Evolutionary conservation across 768 basidiomycete species (phyloP).

Genomic region (Tulasnella sp.): DNA sequence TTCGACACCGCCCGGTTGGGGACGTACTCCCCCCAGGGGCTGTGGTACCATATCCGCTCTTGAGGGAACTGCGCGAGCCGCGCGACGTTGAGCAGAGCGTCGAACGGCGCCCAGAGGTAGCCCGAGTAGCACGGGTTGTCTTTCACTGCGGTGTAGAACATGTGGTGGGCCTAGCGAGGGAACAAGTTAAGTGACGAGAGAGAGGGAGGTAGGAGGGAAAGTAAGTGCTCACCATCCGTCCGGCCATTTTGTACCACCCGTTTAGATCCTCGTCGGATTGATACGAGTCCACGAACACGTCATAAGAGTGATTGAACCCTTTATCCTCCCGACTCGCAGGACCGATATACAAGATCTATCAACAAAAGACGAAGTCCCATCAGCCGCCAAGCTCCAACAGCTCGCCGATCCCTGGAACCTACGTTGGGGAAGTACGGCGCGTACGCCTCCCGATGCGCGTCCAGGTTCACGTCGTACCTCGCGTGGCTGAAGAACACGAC

Average conservation of each 20-base stretch:
- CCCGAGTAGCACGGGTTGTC: conserved; percentile 38
- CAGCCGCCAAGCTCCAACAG: neutral
- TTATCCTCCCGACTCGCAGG: conserved; percentile 36
- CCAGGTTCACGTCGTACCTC: conserved; percentile 36
- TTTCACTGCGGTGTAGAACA: conserved; percentile 37
- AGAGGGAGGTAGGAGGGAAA: neutral
- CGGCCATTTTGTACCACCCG: conserved; percentile 24
- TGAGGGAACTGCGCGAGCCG: conserved; percentile 38
- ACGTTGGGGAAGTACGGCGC: conserved; percentile 40
- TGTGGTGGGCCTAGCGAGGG: conserved; percentile 38
- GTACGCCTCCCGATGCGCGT: conserved; percentile 37
- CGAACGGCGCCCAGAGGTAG: conserved; percentile 43
- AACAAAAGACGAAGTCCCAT: neutral
- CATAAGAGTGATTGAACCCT: conserved; percentile 39
- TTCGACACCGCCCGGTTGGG: conserved; percentile 1
- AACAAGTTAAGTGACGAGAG: neutral
- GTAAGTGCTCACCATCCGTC: conserved; percentile 34
- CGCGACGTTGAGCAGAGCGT: conserved; percentile 39
- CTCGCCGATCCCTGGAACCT: conserved; percentile 14
- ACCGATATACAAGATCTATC: conserved; percentile 40
- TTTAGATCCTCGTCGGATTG: conserved; percentile 33
- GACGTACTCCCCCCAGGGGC: conserved; percentile 23
- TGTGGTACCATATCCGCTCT: conserved; percentile 39
- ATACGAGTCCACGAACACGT: conserved; percentile 39
- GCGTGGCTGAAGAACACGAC: conserved; percentile 42